phyloP scores from a whole-genome alignment of 208 protist genomes.

The Zelonia costaricensis region DNA sequence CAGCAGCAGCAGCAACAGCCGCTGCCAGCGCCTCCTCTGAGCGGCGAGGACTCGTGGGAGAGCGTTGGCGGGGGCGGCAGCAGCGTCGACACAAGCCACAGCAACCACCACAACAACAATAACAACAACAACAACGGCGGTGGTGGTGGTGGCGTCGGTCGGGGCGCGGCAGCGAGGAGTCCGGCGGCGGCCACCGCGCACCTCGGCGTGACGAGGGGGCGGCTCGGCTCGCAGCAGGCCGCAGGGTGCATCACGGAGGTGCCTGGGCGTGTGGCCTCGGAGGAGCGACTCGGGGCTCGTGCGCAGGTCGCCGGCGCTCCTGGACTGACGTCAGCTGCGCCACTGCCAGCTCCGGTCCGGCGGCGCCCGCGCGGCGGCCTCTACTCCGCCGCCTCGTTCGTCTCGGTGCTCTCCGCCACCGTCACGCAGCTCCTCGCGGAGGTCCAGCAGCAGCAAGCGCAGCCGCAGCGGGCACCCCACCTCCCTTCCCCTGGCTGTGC shows the following conservation, averaged over 20 bases:
- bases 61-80: conserved; percentile 1
- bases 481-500: background rate
- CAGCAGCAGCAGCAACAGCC: background rate
- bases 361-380: conserved; percentile 7
- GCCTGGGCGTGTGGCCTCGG: no score
- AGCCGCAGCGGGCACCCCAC: background rate
- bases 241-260: no score
- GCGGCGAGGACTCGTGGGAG: conserved; percentile 18
- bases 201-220: no score
- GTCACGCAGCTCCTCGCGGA: conserved; percentile 3
- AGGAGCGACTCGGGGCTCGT: no score
- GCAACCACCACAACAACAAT: background rate
- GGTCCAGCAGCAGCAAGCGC: background rate
- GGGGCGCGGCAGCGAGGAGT: no score
- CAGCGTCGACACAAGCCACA: no score
- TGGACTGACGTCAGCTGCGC: no score
- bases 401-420: conserved; percentile 9
- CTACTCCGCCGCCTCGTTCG: conserved; percentile 22
- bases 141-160: no score
- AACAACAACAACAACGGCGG: background rate
- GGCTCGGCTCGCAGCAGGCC: no score
- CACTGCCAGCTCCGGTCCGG: background rate
- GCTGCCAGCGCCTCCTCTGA: background rate
- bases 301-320: no score
- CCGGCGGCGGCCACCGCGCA: no score